phyloP scores from a whole-genome alignment of 2,329 filamentous ascomycete species.

The Colletotrichum ledebouriae region DNA sequence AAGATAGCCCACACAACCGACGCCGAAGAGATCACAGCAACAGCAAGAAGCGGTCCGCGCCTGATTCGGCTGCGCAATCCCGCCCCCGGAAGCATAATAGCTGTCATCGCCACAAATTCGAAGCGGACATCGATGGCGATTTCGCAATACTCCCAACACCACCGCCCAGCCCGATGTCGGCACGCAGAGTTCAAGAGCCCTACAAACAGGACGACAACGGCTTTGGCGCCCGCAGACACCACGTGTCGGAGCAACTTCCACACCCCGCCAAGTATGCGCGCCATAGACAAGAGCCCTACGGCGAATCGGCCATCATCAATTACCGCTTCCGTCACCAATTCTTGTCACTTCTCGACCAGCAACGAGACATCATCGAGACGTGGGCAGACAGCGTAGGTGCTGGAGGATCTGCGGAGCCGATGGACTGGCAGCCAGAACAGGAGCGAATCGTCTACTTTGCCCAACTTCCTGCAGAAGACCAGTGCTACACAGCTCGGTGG shows the following conservation, averaged over 20 bases:
- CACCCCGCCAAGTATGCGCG: neutral
- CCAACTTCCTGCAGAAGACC: slow-evolving; percentile 34
- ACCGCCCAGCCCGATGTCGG: neutral
- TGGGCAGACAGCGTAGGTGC: slow-evolving; percentile 44
- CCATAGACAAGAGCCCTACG: neutral
- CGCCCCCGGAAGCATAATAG: slow-evolving; percentile 7
- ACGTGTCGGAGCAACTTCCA: neutral
- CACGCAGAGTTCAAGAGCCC: neutral
- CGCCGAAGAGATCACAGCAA: slow-evolving; percentile 5
- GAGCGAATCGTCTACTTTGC: slow-evolving; percentile 42
- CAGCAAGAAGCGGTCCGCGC: neutral
- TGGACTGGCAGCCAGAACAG: slow-evolving; percentile 48
- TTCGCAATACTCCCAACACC: slow-evolving; percentile 28
- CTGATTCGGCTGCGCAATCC: neutral
- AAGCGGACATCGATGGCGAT: slow-evolving; percentile 32
- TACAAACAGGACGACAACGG: neutral
- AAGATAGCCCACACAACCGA: neutral
- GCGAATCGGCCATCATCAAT: slow-evolving; percentile 16
- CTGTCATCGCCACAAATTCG: neutral
- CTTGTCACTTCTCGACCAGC: slow-evolving; percentile 35
- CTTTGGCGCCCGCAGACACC: neutral
- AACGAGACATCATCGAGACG: slow-evolving; percentile 35
- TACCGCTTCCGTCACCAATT: slow-evolving; percentile 31
- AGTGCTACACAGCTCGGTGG: slow-evolving; percentile 36
- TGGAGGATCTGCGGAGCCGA: slow-evolving; percentile 43